A percentile compares a stretch with the other conserved stretches of the same genome.
Conservation (phyloP, 2,329 filamentous ascomycete genomes). For the Lecanoromycetidae sp. region DNA sequence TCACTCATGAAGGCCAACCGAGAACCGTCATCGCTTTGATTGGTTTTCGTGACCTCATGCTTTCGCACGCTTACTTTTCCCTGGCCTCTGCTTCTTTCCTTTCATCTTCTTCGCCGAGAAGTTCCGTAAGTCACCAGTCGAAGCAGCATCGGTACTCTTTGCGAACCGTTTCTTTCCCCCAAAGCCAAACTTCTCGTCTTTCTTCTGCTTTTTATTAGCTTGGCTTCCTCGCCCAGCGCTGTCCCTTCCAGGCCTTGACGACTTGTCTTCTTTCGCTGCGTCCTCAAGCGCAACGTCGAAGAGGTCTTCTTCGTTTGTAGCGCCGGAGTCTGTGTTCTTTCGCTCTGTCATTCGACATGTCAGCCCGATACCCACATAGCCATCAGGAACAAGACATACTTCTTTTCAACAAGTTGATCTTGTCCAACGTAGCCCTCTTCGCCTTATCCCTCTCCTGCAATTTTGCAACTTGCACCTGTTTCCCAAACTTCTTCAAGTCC, state of each 20-base stretch:
- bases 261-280: conserved; percentile 45
- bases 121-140: conserved; percentile 64
- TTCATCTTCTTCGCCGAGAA: conserved; percentile 87
- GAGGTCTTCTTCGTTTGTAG: conserved; percentile 67
- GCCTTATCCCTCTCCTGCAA: conserved; percentile 85
- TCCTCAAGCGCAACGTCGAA: conserved; percentile 84
- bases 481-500: conserved; percentile 98
- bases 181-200: conserved; percentile 87
- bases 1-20: too few species aligned
- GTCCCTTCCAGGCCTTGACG: conserved; percentile 20
- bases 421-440: conserved; percentile 86
- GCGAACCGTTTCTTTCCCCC: conserved; percentile 86
- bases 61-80: conserved; percentile 39
- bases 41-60: conserved; percentile 16
- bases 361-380: background rate
- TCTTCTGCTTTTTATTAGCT: conserved; percentile 70
- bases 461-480: conserved; percentile 94
- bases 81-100: conserved; percentile 35
- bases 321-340: conserved; percentile 54
- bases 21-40: background rate
- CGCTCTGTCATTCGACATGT: conserved; percentile 51
- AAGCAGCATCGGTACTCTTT: conserved; percentile 83
- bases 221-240: conserved; percentile 17
- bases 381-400: conserved; percentile 43
- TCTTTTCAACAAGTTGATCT: conserved; percentile 88